Conservation (phyloP, 1,284 basidiomycete genomes). For the Rhodotorula sp. region DNA sequence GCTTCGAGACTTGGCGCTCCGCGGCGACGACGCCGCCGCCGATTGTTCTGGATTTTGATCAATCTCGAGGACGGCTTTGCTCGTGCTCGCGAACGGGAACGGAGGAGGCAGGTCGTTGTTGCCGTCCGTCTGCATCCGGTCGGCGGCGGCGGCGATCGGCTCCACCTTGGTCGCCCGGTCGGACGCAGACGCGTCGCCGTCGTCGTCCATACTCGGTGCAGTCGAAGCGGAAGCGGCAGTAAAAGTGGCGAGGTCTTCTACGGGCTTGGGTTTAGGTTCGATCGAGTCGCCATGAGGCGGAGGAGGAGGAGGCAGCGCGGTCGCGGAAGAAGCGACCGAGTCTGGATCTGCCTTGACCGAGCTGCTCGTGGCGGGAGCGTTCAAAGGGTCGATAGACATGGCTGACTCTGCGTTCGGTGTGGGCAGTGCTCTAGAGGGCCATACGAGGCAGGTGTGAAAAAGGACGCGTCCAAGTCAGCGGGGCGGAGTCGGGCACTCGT, state of each 20-base stretch:
- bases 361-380: background rate
- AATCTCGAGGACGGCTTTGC: background rate
- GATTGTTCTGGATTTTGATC: background rate
- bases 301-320: no score
- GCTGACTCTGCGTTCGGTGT: background rate
- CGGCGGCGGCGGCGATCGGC: background rate
- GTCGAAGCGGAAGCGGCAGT: background rate
- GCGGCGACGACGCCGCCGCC: background rate
- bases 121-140: conserved; percentile 9
- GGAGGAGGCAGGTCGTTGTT: conserved; percentile 11
- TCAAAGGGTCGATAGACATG: background rate
- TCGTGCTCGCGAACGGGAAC: conserved; percentile 13
- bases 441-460: no score
- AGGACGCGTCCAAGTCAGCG: background rate
- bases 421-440: background rate
- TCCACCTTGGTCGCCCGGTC: background rate
- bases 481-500: no score
- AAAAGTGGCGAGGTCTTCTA: conserved; percentile 3
- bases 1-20: background rate
- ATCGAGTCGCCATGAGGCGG: no score
- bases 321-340: background rate
- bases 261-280: background rate
- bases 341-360: background rate
- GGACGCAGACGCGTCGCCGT: background rate
- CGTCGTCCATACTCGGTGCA: background rate